Evolutionary conservation across 2,329 filamentous ascomycete genomes (phyloP), one percentile per base, ranked within the genome.

Genomic region (Ceratocystis papillata): DNA sequence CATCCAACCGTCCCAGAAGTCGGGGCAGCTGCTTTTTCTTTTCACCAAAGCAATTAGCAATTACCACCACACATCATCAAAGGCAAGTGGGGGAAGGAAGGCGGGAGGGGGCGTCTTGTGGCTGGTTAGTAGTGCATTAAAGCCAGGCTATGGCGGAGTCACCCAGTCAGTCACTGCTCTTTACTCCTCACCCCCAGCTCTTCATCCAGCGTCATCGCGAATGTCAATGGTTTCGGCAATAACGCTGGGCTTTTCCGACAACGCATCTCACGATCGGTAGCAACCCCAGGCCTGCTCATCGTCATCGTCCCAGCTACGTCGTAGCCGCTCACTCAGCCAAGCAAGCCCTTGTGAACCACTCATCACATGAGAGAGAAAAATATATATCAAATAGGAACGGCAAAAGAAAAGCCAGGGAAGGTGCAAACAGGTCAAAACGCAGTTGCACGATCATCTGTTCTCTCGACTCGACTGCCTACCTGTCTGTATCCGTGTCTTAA

Each of bases 361-460:
- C 28, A 37, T 59, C 28, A 59, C 55, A 28, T 59, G 55, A 30
- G 12, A 59, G 28, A 17, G 6, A 8, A 37, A 12, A 5, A 59
- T n/a, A 5, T 7, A 20, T 8, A 25, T 7, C 17, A 59, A 20
- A 59, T 10, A 37, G 20, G 8, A 33, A 53, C 48, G n/a, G 48
- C 6, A 53, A 8, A 53, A 20, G n/a, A 15, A 41, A 53, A 53
- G 8, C 48, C 12, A 20, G 48, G 48, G 48, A 53, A 53, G 25
- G 48, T 53, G 25, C 48, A 53, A 28, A 28, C 48, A 5, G 48
- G 15, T 22, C 25, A 59, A 59, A 59, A 59, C 25, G 55, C 22
- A 37, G 55, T 30, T 37, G 28, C 25, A 37, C 55, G 55, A 59
- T 59, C 55, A 37, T 59, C 55, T 59, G 55, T 59, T 59, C 55